Evolutionary conservation across 179 eudicot genomes (phyloP), one percentile per base, ranked within the genome.

Genomic region (Heliamphora pulchella): DNA sequence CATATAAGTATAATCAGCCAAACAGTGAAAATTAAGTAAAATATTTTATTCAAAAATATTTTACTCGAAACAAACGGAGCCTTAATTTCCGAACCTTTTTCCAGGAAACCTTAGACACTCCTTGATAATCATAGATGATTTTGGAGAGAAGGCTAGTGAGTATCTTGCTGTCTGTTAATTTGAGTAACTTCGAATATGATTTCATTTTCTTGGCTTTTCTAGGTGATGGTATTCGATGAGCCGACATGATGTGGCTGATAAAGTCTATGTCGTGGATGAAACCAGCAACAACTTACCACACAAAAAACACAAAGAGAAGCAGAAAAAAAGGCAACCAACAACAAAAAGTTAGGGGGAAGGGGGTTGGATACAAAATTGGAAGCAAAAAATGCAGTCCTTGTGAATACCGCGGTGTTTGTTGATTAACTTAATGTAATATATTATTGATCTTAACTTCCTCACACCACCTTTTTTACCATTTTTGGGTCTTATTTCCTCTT

Each of bases 201-300:
- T 51, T 39, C 48, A 8, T 57, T 44, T 58, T 55, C 39, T 69
- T 85, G 75, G 57, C 51, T 72, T 77, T n/a, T 65, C 11, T 65
- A 87, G 90, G 87, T 85, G 81, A 87, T 87, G 90, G 87, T 69
- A 72, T 87, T 87, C 76, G 84, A 85, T 80, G 90, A 87, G 83
- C 80, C 90, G 66, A 66, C 78, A 66, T 87, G 84, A 86, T 48
- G 31, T 31, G 14, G 20, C 74, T 50, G 18, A 3, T 51, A 64
- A 65, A 47, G 79, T 22, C 58, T 68, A 46, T 31, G 82, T 71
- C 77, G 82, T 73, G 73, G 82, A 78, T 70, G 80, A 73, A 70
- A 74, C 82, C 75, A 53, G 77, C 71, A 22, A 17, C 72, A 71
- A 75, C 44, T 55, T n/a, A 22, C 67, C 20, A 75, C 58, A 31